Evolutionary conservation across 352 stramenopile genomes (phyloP).

Genomic region (Phytophthora kernoviae): DNA sequence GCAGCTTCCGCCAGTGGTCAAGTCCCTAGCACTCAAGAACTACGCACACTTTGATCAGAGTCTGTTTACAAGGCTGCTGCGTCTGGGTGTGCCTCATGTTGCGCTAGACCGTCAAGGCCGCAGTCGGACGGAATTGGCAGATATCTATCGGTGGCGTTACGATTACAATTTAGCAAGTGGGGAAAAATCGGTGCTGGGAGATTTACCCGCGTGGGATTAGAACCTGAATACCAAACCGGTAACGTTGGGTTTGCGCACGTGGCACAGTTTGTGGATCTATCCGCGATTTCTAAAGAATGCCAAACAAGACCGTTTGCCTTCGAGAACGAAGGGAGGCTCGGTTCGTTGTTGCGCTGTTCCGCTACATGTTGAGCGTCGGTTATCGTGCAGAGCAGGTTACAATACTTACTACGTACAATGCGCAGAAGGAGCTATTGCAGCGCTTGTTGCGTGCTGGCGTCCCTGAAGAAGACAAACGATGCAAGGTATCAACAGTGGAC

Average conservation of each 20-base stretch:
- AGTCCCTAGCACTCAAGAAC: slow-evolving; percentile 85
- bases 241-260: slow-evolving; percentile 92
- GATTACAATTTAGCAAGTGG: slow-evolving; percentile 15
- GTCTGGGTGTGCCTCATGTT: slow-evolving; percentile 92
- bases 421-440: slow-evolving; percentile 92
- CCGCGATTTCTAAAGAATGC: slow-evolving; percentile 58
- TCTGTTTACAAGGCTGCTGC: slow-evolving; percentile 94
- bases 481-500: slow-evolving; percentile 92
- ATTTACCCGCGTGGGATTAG: slow-evolving; percentile 30
- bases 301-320: slow-evolving; percentile 86
- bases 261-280: slow-evolving; percentile 91
- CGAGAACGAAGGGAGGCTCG: slow-evolving; percentile 96
- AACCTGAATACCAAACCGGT: slow-evolving; percentile 45
- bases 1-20: slow-evolving; percentile 92
- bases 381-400: slow-evolving; percentile 92
- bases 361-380: slow-evolving; percentile 93
- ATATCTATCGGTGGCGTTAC: slow-evolving; percentile 91
- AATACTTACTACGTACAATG: slow-evolving; percentile 96
- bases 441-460: slow-evolving; percentile 73
- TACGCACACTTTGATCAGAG: slow-evolving; percentile 95
- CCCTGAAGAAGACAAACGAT: slow-evolving; percentile 21
- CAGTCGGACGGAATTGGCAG: slow-evolving; percentile 83
- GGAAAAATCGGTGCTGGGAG: slow-evolving; percentile 20
- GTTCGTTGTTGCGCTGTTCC: slow-evolving; percentile 92
- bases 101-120: slow-evolving; percentile 92